Conservation (phyloP, 805 yeast species). For the Ogataea parapolymorpha region DNA sequence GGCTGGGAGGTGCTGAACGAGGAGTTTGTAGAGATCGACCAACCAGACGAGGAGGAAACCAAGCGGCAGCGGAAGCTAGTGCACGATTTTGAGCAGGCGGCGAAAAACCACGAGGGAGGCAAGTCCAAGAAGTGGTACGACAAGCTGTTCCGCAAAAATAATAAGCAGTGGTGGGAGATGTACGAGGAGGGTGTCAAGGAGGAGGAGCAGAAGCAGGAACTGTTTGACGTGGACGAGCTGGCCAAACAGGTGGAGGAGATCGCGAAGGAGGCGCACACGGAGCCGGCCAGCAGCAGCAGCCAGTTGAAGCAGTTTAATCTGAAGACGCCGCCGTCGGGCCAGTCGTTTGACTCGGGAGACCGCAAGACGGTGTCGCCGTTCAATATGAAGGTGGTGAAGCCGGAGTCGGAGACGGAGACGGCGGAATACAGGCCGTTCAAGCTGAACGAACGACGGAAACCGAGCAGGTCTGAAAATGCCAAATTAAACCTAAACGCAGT, state of each 20-base stretch:
- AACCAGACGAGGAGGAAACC: slow-evolving; percentile 84
- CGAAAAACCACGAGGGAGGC: slow-evolving; percentile 45
- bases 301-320: slow-evolving; percentile 21
- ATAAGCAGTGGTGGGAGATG: slow-evolving; percentile 58
- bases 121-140: slow-evolving; percentile 44
- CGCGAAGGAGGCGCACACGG: slow-evolving; percentile 33
- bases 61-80: slow-evolving; percentile 82
- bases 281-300: not conserved
- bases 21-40: slow-evolving; percentile 93
- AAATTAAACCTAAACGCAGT: slow-evolving; percentile 2
- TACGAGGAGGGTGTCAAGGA: slow-evolving; percentile 40
- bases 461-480: not conserved
- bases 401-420: slow-evolving; percentile 1
- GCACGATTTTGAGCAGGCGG: slow-evolving; percentile 82
- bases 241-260: slow-evolving; percentile 43
- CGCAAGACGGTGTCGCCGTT: slow-evolving; percentile 7
- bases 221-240: slow-evolving; percentile 46
- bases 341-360: slow-evolving; percentile 1
- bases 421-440: slow-evolving; percentile 12
- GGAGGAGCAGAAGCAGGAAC: slow-evolving; percentile 22
- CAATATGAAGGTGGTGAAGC: slow-evolving; percentile 20
- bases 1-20: slow-evolving; percentile 85
- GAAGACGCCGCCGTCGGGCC: slow-evolving; percentile 7
- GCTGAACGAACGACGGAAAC: slow-evolving; percentile 4
- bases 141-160: slow-evolving; percentile 42